Base-by-base conservation (phyloP, 163 green algal genomes). In the Smithsoniella earleae region DNA sequence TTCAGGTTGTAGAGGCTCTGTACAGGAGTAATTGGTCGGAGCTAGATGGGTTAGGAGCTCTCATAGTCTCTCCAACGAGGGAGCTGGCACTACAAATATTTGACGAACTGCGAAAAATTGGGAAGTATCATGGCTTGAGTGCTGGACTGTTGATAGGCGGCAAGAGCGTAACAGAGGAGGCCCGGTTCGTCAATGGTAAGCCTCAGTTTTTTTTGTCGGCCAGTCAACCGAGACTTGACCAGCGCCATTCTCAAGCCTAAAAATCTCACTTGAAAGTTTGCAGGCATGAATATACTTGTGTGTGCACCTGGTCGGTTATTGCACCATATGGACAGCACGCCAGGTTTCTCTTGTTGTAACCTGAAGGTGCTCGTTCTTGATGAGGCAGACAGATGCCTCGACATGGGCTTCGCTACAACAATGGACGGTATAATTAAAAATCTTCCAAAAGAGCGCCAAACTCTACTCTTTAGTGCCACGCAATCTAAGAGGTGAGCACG, bases 281-380 rank as follows among this genome's bases (percentile, higher is more conserved):
- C 75, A 83, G 80, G 76, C 45, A 88, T 96, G 79, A 93, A 94
- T 81, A 87, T 96, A 31, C 78, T 96, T n/a, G 83, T 96, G 16
- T 82, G 77, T 73, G 95, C 90, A 13, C 89, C 89, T 28, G 86
- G 90, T 25, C 84, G 94, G 3, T 82, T 99, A 77, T 82, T 99
- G 73, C 94, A 99, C 80, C 94, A 99, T 86, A 96, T 98, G 94
- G 94, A 99, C 73, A 93, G 98, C 82, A 97, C 93, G 10, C 88
- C 93, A 0, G 89, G 90, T 40, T 98, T 98, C 79, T 89, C 96
- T 66, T 80, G 80, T 65, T 66, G 31, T 30, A 62, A 81, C 2
- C 74, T 98, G 77, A 85, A 92, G 78, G 76, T 84, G 49, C 84
- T 98, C 30, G 90, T 99, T 31, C 86, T 99, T 25, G 95, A 99